A percentile compares a stretch with the other conserved stretches of the same genome.
Conservation (phyloP, 2,329 filamentous ascomycete genomes). For the Diplodia intermedia region DNA sequence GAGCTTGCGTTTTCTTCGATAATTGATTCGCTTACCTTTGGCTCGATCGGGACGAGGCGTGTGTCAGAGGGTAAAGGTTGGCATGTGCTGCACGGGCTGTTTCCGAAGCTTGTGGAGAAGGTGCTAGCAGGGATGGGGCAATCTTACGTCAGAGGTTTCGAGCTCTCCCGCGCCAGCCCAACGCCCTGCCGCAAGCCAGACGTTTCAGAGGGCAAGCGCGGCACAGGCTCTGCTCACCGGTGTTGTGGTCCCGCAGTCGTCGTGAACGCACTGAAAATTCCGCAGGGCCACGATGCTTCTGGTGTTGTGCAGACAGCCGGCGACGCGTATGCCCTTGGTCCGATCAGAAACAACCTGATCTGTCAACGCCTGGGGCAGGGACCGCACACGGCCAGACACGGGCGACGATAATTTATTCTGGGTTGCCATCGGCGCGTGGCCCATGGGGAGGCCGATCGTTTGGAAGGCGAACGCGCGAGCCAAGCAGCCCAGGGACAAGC, state of each 20-base stretch:
- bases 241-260: not conserved
- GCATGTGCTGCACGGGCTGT: slow-evolving; percentile 24
- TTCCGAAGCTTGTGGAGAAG: slow-evolving; percentile 15
- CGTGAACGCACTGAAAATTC: not conserved
- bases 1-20: not conserved
- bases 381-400: slow-evolving; percentile 23
- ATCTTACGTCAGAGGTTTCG: slow-evolving; percentile 27
- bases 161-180: not conserved
- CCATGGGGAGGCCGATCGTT: slow-evolving; percentile 14
- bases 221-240: too few relatives aligned
- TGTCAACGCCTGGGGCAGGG: not conserved
- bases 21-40: not conserved
- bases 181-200: not conserved
- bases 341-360: slow-evolving; percentile 15
- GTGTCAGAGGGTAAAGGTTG: slow-evolving; percentile 7
- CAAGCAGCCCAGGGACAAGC: slow-evolving; percentile 5
- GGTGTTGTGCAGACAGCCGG: not conserved
- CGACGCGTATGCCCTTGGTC: not conserved
- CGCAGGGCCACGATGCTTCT: not conserved
- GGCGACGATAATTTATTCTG: slow-evolving; percentile 12
- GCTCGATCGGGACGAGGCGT: slow-evolving; percentile 6
- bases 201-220: not conserved
- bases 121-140: slow-evolving; percentile 21
- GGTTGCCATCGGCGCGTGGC: slow-evolving; percentile 5
- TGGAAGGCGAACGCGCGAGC: not conserved